A percentile compares a stretch with the other conserved stretches of the same genome.
phyloP scores from a whole-genome alignment of 306 rosid genomes.

The Lotus japonicus region DNA sequence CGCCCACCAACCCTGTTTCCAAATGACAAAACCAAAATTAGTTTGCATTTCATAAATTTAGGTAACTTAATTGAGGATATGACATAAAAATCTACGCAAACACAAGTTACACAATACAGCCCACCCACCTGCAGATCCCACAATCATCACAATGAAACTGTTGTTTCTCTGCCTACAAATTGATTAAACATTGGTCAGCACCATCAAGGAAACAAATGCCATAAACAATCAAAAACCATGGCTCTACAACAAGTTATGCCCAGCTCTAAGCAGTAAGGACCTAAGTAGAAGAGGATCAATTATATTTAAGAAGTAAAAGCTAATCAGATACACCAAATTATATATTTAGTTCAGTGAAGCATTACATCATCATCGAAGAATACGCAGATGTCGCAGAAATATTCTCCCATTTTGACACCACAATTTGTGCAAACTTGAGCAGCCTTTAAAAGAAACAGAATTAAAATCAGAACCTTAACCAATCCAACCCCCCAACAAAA shows the following conservation, averaged over 20 bases:
- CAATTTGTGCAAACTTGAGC: conserved; percentile 85
- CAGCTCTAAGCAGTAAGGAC: conserved; percentile 1
- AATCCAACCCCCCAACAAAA: background rate
- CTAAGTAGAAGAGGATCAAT: background rate
- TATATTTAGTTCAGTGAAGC: background rate
- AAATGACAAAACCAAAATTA: conserved; percentile 14
- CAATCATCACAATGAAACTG: conserved; percentile 87
- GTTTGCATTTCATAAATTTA: conserved; percentile 9
- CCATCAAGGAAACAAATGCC: background rate
- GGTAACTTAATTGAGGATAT: background rate
- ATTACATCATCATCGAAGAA: conserved; percentile 87
- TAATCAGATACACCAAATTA: background rate
- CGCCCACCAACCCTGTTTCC: conserved; percentile 74
- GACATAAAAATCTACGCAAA: background rate
- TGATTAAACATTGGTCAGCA: conserved; percentile 5
- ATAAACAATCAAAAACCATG: background rate
- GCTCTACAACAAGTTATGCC: background rate
- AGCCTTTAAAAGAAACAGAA: conserved; percentile 29
- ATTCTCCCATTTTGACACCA: conserved; percentile 85
- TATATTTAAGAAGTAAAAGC: background rate
- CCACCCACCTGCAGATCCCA: conserved; percentile 85
- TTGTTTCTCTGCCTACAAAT: conserved; percentile 48
- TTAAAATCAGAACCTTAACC: background rate
- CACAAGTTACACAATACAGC: background rate
- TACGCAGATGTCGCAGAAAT: conserved; percentile 78